phyloP scores from a whole-genome alignment of 495 filamentous ascomycete species.

The Paragyromitra xinjiangensis region DNA sequence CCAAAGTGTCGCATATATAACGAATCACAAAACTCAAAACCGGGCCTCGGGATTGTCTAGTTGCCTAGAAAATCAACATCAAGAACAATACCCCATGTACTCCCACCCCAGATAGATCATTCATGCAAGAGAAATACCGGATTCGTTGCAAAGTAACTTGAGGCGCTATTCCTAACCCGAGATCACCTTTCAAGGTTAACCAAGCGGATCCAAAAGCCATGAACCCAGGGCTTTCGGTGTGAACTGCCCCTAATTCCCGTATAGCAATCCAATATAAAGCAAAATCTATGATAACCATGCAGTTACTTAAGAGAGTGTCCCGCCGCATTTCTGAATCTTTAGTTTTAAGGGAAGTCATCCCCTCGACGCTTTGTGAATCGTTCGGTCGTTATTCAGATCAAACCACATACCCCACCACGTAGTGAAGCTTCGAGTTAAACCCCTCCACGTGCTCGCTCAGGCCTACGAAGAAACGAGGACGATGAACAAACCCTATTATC shows the following conservation, averaged over 20 bases:
- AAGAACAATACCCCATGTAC: not conserved
- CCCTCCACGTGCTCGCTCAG: not conserved
- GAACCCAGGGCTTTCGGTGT: not conserved
- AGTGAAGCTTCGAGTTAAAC: not conserved
- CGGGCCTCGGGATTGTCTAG: not conserved
- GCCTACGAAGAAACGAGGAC: not conserved
- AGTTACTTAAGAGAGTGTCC: not conserved
- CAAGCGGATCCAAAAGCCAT: not conserved
- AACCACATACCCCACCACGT: not conserved
- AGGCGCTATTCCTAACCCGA: not conserved
- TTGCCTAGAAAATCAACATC: not conserved
- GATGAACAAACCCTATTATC: not conserved
- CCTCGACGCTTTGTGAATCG: not conserved
- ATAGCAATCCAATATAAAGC: not conserved
- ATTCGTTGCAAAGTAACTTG: not conserved
- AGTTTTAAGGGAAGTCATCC: not conserved
- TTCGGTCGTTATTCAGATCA: not conserved
- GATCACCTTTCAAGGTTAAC: not conserved
- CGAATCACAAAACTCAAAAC: constrained; percentile 3
- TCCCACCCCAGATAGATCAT: not conserved
- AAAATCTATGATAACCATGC: not conserved
- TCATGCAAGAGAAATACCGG: not conserved
- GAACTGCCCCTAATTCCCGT: not conserved
- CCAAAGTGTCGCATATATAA: constrained; percentile 3
- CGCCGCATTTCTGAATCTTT: not conserved